A percentile compares a stretch with the other conserved stretches of the same genome.
phyloP scores from a whole-genome alignment of 805 yeast species.

The Zygosaccharomyces kombuchaensis region DNA sequence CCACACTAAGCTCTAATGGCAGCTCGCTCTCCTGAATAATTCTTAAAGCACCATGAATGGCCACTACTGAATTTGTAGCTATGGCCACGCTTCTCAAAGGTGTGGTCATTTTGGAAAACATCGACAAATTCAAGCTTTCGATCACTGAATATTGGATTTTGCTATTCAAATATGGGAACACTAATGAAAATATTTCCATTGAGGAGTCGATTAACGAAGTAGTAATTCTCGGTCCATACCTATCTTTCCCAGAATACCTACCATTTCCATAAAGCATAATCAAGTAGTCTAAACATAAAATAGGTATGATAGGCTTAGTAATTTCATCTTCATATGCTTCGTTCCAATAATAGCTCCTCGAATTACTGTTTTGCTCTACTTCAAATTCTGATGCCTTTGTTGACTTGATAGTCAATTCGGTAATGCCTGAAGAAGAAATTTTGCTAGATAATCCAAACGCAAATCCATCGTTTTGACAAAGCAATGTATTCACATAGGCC shows the following conservation, averaged over 20 bases:
- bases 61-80: constrained; percentile 56
- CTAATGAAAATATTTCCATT: constrained; percentile 65
- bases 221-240: constrained; percentile 40
- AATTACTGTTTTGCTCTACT: constrained; percentile 28
- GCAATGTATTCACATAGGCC: constrained; percentile 21
- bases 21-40: constrained; percentile 22
- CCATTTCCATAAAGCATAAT: constrained; percentile 27
- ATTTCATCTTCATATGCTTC: constrained; percentile 34
- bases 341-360: constrained; percentile 34
- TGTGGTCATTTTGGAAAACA: constrained; percentile 40
- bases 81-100: constrained; percentile 45
- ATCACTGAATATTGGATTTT: constrained; percentile 85
- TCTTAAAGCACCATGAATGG: constrained; percentile 50
- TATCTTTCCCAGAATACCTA: constrained; percentile 13
- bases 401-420: constrained; percentile 36
- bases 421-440: constrained; percentile 35
- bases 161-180: constrained; percentile 65
- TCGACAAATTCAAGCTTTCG: constrained; percentile 63
- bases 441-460: constrained; percentile 55
- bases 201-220: constrained; percentile 69
- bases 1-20: constrained; percentile 37
- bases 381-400: constrained; percentile 16
- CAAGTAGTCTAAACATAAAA: constrained; percentile 42
- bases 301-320: constrained; percentile 38
- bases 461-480: constrained; percentile 38